phyloP scores from a whole-genome alignment of 495 filamentous ascomycete genomes.

The Aspergillus baeticus region DNA sequence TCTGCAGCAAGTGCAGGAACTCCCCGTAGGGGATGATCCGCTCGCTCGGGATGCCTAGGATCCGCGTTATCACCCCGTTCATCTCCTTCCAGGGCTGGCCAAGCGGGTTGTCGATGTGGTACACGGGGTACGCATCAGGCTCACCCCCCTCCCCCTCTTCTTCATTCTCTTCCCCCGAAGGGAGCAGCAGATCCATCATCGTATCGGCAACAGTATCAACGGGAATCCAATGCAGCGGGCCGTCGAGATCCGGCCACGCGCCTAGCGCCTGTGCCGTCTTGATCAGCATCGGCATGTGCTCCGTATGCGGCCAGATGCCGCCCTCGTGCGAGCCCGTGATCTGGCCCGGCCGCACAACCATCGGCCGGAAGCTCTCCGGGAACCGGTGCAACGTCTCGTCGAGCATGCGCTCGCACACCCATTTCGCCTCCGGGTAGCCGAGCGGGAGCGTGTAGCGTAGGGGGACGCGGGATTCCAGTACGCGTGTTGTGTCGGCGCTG shows the following conservation, averaged over 20 bases:
- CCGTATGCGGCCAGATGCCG: slow-evolving; percentile 53
- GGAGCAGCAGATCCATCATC: slow-evolving; percentile 1
- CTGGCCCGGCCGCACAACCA: slow-evolving; percentile 44
- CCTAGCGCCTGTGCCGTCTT: slow-evolving; percentile 44
- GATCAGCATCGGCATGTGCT: slow-evolving; percentile 37
- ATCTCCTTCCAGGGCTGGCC: slow-evolving; percentile 29
- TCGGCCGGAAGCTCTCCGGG: slow-evolving; percentile 37
- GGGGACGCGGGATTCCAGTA: slow-evolving; percentile 25
- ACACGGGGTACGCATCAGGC: slow-evolving; percentile 26
- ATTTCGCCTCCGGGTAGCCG: slow-evolving; percentile 53
- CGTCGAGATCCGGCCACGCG: slow-evolving; percentile 37
- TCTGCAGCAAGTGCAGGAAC: not conserved
- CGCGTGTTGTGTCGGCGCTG: slow-evolving; percentile 25
- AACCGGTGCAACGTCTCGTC: not conserved
- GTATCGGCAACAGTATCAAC: not conserved
- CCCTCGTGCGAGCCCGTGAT: slow-evolving; percentile 45
- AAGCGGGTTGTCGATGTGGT: slow-evolving; percentile 59
- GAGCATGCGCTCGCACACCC: slow-evolving; percentile 27
- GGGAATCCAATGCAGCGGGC: slow-evolving; percentile 16
- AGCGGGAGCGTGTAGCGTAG: slow-evolving; percentile 35
- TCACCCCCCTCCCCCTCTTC: not conserved
- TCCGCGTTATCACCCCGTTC: not conserved
- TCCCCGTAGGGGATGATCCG: not conserved
- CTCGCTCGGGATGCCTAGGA: not conserved
- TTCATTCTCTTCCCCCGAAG: not conserved